Conservation (phyloP, 2,329 filamentous ascomycete species). For the Escovopsis weberi region DNA sequence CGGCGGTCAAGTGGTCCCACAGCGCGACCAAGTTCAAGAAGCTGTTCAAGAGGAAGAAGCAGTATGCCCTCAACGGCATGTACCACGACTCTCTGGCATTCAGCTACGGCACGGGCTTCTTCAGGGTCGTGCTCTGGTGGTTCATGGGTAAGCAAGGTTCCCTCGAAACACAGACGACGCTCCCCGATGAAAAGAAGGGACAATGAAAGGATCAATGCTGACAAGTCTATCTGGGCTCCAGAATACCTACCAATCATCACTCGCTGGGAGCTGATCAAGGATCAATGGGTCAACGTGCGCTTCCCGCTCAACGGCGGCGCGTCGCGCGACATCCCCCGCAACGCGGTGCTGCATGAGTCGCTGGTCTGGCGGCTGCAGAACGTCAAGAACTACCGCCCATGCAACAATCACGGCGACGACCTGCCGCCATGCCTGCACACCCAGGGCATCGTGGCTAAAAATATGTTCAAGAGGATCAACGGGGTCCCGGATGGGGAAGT, state of each 20-base stretch:
- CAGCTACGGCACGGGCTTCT: constrained; percentile 21
- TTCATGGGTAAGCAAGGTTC: constrained; percentile 23
- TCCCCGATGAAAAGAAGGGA: not conserved
- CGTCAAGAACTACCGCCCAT: constrained; percentile 14
- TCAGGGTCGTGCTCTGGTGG: constrained; percentile 27
- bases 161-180: not conserved
- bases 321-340: constrained; percentile 23
- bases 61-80: constrained; percentile 17
- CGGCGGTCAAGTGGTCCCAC: constrained; percentile 21
- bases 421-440: constrained; percentile 18
- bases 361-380: constrained; percentile 19
- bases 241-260: constrained; percentile 26
- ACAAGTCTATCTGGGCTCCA: too few relatives aligned
- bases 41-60: constrained; percentile 15
- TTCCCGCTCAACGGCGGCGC: constrained; percentile 24
- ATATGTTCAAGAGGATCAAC: not conserved
- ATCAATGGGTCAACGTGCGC: constrained; percentile 19
- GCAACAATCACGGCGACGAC: constrained; percentile 20
- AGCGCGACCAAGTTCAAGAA: constrained; percentile 18
- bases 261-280: constrained; percentile 23
- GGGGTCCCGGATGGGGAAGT: not conserved
- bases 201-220: constrained; percentile 4
- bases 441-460: constrained; percentile 1
- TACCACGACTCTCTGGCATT: constrained; percentile 26
- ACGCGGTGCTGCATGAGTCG: constrained; percentile 25